phyloP scores from a whole-genome alignment of 352 stramenopile species.

The Pythium rishiriense region DNA sequence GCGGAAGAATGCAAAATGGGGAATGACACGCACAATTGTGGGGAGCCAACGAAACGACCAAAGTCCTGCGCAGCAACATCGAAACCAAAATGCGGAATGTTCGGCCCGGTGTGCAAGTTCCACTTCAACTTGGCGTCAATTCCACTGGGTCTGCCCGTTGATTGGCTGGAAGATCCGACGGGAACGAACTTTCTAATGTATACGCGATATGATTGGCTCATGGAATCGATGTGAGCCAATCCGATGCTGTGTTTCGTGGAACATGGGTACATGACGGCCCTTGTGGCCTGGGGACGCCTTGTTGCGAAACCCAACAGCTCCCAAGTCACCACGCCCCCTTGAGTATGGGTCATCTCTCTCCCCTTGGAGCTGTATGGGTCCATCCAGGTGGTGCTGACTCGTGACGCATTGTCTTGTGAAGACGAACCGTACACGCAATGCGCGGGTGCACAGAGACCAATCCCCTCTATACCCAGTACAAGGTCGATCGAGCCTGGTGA shows the following conservation, averaged over 20 bases:
- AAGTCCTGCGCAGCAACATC: background rate
- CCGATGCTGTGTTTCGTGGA: background rate
- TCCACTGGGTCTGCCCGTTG: background rate
- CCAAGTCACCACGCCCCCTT: too few species aligned
- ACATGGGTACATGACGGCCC: constrained; percentile 14
- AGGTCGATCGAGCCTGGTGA: too few species aligned
- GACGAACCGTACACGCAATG: too few species aligned
- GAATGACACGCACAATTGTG: constrained; percentile 23
- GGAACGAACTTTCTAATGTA: background rate
- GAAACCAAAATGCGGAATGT: background rate
- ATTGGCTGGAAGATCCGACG: background rate
- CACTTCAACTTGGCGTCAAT: background rate
- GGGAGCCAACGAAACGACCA: background rate
- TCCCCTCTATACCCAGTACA: too few species aligned
- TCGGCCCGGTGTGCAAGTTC: background rate
- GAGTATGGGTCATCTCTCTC: too few species aligned
- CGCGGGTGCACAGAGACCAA: too few species aligned
- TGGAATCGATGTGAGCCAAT: background rate
- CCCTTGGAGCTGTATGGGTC: too few species aligned
- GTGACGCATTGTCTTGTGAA: too few species aligned
- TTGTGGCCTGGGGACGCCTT: background rate
- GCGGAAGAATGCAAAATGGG: constrained; percentile 30
- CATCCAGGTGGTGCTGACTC: too few species aligned
- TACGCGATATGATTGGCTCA: background rate
- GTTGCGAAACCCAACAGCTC: background rate